These are phyloP conservation scores for Tetrahymena malaccensis DNA, from an alignment of 73 alveolate species.

Conservation along the genomic window DNA sequence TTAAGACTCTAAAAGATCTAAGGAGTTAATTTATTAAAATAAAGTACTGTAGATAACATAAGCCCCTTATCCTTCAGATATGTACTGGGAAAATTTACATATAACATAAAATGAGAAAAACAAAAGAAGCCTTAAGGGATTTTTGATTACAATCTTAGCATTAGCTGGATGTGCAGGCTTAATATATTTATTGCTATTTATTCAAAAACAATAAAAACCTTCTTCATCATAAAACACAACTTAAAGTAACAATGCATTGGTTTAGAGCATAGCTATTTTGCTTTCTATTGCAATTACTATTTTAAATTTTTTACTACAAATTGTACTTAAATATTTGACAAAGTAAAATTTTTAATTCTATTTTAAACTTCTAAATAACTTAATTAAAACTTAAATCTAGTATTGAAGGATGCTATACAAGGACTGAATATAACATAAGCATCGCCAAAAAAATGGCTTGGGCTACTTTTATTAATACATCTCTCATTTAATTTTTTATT, in stretches of 20 bases:
- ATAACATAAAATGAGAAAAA: slow-evolving; percentile 13
- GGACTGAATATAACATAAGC: slow-evolving; percentile 56
- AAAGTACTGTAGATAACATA: slow-evolving; percentile 19
- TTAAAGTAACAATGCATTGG: slow-evolving; percentile 11
- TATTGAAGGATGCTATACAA: slow-evolving; percentile 51
- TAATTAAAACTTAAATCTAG: not conserved
- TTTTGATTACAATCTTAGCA: slow-evolving; percentile 13
- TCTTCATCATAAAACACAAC: not conserved
- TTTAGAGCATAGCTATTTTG: slow-evolving; percentile 24
- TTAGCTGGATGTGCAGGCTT: slow-evolving; percentile 46
- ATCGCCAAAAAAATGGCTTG: slow-evolving; percentile 51
- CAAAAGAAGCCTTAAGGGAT: slow-evolving; percentile 24
- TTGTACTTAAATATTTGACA: slow-evolving; percentile 35
- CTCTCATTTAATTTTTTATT: slow-evolving; percentile 53
- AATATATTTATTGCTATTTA: slow-evolving; percentile 29
- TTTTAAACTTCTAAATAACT: not conserved
- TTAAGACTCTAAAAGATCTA: not conserved
- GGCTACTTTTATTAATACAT: slow-evolving; percentile 60
- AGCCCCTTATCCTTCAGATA: slow-evolving; percentile 81
- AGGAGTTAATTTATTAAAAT: slow-evolving; percentile 20
- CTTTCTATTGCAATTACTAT: slow-evolving; percentile 40
- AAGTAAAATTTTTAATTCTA: not conserved
- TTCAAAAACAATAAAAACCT: slow-evolving; percentile 35
- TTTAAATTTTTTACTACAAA: slow-evolving; percentile 32
- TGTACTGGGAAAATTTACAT: slow-evolving; percentile 69